These are phyloP conservation scores for Xerocomus cyaneibrunnescens DNA, from an alignment of 1,284 basidiomycete genomes.

Conservation along the genomic window DNA sequence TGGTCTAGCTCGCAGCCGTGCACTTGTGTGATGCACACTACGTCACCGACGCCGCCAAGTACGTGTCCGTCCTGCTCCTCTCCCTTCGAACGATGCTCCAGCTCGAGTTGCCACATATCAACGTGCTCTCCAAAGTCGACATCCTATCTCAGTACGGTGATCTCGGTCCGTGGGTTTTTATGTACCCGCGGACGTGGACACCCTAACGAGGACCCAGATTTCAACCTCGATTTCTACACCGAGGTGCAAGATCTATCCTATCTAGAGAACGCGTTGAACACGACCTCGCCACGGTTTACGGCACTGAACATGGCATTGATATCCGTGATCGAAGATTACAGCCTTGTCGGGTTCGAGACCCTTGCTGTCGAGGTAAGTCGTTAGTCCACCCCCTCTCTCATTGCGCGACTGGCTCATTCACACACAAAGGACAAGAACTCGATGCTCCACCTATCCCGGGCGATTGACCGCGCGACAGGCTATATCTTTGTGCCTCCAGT, in stretches of 20 bases:
- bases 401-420: not conserved
- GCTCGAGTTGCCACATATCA: conserved; percentile 95
- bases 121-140: conserved; percentile 96
- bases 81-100: conserved; percentile 97
- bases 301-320: conserved; percentile 89
- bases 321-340: conserved; percentile 91
- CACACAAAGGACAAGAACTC: conserved; percentile 80
- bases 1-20: conserved; percentile 83
- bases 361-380: conserved; percentile 84
- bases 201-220: conserved; percentile 55
- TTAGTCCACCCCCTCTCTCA: not conserved
- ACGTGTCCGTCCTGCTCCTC: conserved; percentile 89
- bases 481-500: conserved; percentile 77
- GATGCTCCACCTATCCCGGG: conserved; percentile 83
- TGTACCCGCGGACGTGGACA: not conserved
- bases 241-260: conserved; percentile 96
- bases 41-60: conserved; percentile 94
- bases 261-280: conserved; percentile 74
- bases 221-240: conserved; percentile 98
- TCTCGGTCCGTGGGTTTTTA: conserved; percentile 58
- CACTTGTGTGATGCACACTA: conserved; percentile 97
- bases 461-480: conserved; percentile 87
- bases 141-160: conserved; percentile 85
- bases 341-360: conserved; percentile 96
- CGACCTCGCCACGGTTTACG: conserved; percentile 63